Base-by-base conservation (phyloP, 2,329 filamentous ascomycete species). In the Pseudogymnoascus sp. region DNA sequence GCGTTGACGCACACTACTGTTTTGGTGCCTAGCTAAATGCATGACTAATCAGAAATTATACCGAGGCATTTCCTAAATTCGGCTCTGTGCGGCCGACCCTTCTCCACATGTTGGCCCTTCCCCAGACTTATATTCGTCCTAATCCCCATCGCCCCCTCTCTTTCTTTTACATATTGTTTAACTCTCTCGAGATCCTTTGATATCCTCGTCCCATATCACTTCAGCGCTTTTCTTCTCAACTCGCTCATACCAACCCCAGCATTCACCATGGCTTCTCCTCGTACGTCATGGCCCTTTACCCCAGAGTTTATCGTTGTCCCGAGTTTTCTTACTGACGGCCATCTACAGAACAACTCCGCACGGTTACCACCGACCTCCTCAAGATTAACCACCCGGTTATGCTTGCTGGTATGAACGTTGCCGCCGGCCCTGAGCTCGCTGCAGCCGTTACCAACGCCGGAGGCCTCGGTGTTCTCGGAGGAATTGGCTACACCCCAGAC, bases 351-450 rank as follows among this genome's bases (percentile, higher is more conserved):
- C 83, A 90, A 81, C 88, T 99, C 77, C 90, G 90, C 73, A 99
- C 95, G 61, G 87, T 90, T 69, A 82, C 93, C 72, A 99, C 95
- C 70, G 93, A 97, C 84, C 89, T 97, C 68, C 89, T 99, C 79
- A 90, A 91, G 83, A 97, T 99, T 85, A 91, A 96, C 77, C 95
- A 99, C 80, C 95, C 95, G 64, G 82, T 99, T 74, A 81, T 99
- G 73, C 88, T 99, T 66, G 95, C 95, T 71, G 95, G 95, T 76
- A 99, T 99, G 95, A 97, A 99, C 83, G 95, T 97, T 67, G 95
- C 95, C 63, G 95, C 95, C 64, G 95, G 95, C 60, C 95, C 95
- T 62, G 96, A 92, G 83, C 88, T 99, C 73, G 95, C 95, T 61
- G 95, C 95, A 35, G 95, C 95, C 43, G 95, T 99, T 71, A 96